A percentile compares a stretch with the other conserved stretches of the same genome.
Evolutionary conservation across 2,329 filamentous ascomycete genomes (phyloP).

Genomic region (Xylariaceae sp.): DNA sequence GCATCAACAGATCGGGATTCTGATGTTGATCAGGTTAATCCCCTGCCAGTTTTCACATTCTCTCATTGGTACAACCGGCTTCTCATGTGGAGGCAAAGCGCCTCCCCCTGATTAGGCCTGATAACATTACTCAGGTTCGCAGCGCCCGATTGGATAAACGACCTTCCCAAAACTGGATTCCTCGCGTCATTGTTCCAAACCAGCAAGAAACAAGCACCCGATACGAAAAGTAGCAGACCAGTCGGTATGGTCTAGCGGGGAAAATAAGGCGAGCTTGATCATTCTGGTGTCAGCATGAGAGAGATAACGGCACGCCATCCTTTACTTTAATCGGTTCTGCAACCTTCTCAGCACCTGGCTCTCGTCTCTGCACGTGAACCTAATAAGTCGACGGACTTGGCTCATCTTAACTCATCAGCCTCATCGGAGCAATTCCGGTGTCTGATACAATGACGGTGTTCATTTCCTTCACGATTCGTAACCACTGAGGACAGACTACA

Average conservation of each 20-base stretch:
- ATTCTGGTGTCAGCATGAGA: constrained; percentile 6
- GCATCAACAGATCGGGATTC: constrained; percentile 20
- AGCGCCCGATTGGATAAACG: constrained; percentile 15
- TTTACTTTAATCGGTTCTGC: constrained; percentile 9
- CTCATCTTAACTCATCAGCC: background rate
- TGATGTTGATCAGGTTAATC: constrained; percentile 3
- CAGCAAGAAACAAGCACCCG: constrained; percentile 2
- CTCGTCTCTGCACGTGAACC: background rate
- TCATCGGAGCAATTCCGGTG: background rate
- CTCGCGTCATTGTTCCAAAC: constrained; percentile 25
- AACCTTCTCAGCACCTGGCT: background rate
- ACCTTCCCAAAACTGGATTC: constrained; percentile 20
- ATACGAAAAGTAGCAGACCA: constrained; percentile 4
- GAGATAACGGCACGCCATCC: constrained; percentile 17
- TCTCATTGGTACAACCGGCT: constrained; percentile 12
- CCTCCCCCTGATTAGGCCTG: background rate
- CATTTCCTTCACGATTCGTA: constrained; percentile 2
- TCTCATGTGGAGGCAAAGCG: background rate
- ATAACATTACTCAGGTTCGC: background rate
- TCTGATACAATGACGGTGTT: background rate
- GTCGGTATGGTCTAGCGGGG: constrained; percentile 2
- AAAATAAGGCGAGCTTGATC: constrained; percentile 3
- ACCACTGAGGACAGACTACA: background rate
- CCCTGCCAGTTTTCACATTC: background rate
- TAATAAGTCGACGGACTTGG: background rate